Evolutionary conservation across 495 filamentous ascomycete genomes (phyloP).

Genomic region (Bacidia rubella): DNA sequence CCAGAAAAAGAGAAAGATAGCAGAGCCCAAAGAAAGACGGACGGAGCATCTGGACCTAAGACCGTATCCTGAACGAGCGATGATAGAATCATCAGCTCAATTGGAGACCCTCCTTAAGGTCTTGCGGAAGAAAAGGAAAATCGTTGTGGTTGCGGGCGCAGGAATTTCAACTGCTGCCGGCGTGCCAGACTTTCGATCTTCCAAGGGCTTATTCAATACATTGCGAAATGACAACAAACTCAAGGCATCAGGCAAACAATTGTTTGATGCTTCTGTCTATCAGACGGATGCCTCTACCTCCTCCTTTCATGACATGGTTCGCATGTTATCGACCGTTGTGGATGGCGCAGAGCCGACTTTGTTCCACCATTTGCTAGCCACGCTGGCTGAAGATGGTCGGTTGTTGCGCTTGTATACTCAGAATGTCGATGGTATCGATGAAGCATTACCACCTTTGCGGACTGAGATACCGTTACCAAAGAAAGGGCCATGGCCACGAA

Average conservation of each 20-base stretch:
- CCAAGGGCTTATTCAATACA: conserved; percentile 71
- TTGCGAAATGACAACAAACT: conserved; percentile 74
- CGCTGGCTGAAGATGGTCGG: conserved; percentile 74
- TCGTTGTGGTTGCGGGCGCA: conserved; percentile 90
- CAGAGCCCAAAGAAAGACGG: conserved; percentile 56
- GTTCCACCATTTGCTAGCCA: conserved; percentile 90
- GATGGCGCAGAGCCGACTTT: conserved; percentile 65
- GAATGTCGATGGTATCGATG: conserved; percentile 92
- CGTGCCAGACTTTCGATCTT: conserved; percentile 93
- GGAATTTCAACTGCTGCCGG: conserved; percentile 94
- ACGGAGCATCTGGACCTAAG: conserved; percentile 66
- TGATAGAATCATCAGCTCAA: conserved; percentile 38
- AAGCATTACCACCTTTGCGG: conserved; percentile 61
- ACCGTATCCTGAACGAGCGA: conserved; percentile 28
- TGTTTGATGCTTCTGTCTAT: conserved; percentile 97
- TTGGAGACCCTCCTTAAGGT: conserved; percentile 57
- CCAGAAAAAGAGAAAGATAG: conserved; percentile 57
- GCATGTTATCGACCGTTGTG: conserved; percentile 63
- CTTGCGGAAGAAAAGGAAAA: conserved; percentile 82
- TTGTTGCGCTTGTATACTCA: conserved; percentile 89
- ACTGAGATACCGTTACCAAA: conserved; percentile 58
- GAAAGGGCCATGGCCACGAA: conserved; percentile 85
- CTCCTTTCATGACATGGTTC: conserved; percentile 92
- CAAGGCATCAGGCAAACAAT: conserved; percentile 84
- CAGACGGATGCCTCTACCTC: conserved; percentile 74